These are phyloP conservation scores for Microthyrium microscopicum DNA, from an alignment of 2,329 filamentous ascomycete genomes.

Conservation along the genomic window DNA sequence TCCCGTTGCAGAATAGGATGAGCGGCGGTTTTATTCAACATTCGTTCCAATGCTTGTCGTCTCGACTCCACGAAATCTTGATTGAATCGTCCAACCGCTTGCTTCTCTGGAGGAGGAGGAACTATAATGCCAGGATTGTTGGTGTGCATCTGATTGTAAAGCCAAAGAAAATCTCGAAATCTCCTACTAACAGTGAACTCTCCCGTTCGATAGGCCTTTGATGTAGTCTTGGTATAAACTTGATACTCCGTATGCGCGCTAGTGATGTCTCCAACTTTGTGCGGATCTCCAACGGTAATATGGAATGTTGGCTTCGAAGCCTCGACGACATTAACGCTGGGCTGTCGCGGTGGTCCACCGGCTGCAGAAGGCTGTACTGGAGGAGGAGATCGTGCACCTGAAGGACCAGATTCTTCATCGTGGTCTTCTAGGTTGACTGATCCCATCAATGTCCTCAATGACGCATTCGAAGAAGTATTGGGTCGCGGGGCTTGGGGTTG, in stretches of 20 bases:
- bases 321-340: slow-evolving; percentile 82
- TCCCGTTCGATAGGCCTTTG: slow-evolving; percentile 82
- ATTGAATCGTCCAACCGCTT: slow-evolving; percentile 90
- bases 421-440: slow-evolving; percentile 58
- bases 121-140: slow-evolving; percentile 94
- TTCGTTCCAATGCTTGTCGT: slow-evolving; percentile 81
- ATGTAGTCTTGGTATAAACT: slow-evolving; percentile 88
- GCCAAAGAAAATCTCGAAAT: slow-evolving; percentile 94
- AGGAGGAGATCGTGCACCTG: slow-evolving; percentile 44
- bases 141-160: slow-evolving; percentile 84
- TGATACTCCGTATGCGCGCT: slow-evolving; percentile 97
- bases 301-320: slow-evolving; percentile 82
- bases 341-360: slow-evolving; percentile 34
- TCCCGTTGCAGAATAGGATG: slow-evolving; percentile 89
- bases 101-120: slow-evolving; percentile 91
- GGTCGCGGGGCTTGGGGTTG: neutral
- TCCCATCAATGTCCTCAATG: slow-evolving; percentile 38
- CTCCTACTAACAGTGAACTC: slow-evolving; percentile 88
- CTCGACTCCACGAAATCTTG: slow-evolving; percentile 91
- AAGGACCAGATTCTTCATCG: slow-evolving; percentile 17
- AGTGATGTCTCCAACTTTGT: slow-evolving; percentile 93
- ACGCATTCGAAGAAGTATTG: slow-evolving; percentile 15
- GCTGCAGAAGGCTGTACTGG: slow-evolving; percentile 35
- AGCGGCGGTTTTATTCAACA: slow-evolving; percentile 88
- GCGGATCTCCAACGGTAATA: slow-evolving; percentile 86